Evolutionary conservation across 2,329 filamentous ascomycete species (phyloP), one percentile per base, ranked within the genome.

Genomic region (Triangularia setosa): DNA sequence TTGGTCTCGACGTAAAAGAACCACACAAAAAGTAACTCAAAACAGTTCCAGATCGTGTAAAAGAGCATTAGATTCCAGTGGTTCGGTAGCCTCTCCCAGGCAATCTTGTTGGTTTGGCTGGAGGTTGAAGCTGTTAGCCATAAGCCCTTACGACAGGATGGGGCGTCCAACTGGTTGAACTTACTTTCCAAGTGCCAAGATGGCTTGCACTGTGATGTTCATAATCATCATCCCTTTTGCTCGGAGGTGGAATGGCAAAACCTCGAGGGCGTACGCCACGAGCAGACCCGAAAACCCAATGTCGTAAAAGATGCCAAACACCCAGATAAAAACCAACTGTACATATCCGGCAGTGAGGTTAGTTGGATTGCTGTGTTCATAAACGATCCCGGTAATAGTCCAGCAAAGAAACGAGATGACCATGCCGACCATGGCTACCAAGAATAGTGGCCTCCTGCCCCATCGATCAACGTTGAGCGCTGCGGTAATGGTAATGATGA

Each of bases 1-100:
- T 85, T 87, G 18, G 89, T 91, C 78, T 92, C 89, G 63, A 89
- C 82, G 73, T 87, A 89, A 74, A 89, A 83, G 78, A 87, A 86
- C 75, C 82, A 88, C 35, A 89, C 85, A 69, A 89, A 87, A 56
- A 84, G 66, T 55, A 88, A 77, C 74, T 89, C 84, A 71, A 82
- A 74, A 56, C 82, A 78, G 72, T 88, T 83, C 86, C 86, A 89
- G 62, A 86, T 74, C 23, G 84, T 85, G 75, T 89, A 89, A 76
- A 88, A 87, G 55, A 88, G 79, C 80, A 87, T 88, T 63, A 89
- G 84, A 75, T 88, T 82, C 84, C 86, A 89, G 75, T 88, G 83
- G 61, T 80, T 76, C 18, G 83, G 83, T 55, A 89, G 76, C 62
- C 82, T 79, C 60, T 85, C 78, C 82, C 87, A 88, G 8, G 86